A percentile compares a stretch with the other conserved stretches of the same genome.
phyloP scores from a whole-genome alignment of 169 alveolate species.

The Plasmodium vivax region DNA sequence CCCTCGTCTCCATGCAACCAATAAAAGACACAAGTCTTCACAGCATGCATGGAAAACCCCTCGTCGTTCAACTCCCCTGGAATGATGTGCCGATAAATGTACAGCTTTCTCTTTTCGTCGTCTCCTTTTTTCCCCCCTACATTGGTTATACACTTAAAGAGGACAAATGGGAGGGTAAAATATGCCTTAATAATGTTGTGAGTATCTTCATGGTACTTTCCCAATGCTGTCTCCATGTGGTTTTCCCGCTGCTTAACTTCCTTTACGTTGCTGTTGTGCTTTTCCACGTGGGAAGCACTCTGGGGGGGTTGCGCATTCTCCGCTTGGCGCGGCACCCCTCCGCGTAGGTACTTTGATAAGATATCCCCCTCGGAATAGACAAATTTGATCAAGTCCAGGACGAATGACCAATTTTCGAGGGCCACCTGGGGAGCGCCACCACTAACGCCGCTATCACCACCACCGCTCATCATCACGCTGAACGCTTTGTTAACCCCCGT shows the following conservation, averaged over 20 bases:
- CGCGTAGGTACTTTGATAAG: conserved; percentile 2
- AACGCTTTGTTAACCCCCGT: conserved; percentile 12
- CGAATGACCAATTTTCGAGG: conserved; percentile 46
- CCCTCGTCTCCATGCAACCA: not conserved
- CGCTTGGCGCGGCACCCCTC: not conserved
- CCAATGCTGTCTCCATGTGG: not conserved
- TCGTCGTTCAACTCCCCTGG: conserved; percentile 33
- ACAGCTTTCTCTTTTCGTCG: conserved; percentile 31
- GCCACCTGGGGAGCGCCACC: not conserved
- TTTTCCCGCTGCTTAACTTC: not conserved
- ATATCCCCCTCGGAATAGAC: conserved; percentile 16
- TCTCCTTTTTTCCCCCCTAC: conserved; percentile 6
- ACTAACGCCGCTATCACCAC: not conserved
- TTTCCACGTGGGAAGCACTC: not conserved
- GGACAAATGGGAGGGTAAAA: conserved; percentile 17
- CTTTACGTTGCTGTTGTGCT: not conserved
- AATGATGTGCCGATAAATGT: conserved; percentile 36
- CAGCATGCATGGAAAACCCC: conserved; percentile 17
- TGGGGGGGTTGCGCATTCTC: not conserved
- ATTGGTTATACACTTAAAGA: conserved; percentile 43
- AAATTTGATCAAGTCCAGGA: conserved; percentile 41
- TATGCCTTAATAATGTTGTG: conserved; percentile 18
- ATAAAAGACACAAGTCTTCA: conserved; percentile 11
- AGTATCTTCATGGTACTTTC: conserved; percentile 25
- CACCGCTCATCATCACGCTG: not conserved